Evolutionary conservation across 1,284 basidiomycete genomes (phyloP).

Genomic region (Ganoderma leucocontextum): DNA sequence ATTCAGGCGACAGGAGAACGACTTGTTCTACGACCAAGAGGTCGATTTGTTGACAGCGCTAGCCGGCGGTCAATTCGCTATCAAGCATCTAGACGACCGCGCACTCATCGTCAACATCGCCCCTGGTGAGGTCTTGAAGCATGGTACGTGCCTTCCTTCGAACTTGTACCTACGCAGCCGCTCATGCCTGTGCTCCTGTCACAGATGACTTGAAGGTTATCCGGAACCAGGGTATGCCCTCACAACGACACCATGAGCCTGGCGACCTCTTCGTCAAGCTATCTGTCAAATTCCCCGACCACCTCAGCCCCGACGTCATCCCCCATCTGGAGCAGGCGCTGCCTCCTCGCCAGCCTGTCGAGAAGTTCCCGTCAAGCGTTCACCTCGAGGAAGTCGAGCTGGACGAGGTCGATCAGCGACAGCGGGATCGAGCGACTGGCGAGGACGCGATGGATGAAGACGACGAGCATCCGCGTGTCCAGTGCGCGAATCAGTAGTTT

Average conservation of each 20-base stretch:
- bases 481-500: slow-evolving; percentile 83
- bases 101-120: slow-evolving; percentile 86
- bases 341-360: slow-evolving; percentile 78
- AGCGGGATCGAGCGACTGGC: slow-evolving; percentile 63
- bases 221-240: slow-evolving; percentile 97
- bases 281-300: slow-evolving; percentile 90
- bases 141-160: slow-evolving; percentile 65
- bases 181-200: slow-evolving; percentile 22
- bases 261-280: slow-evolving; percentile 95
- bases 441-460: slow-evolving; percentile 90
- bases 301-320: slow-evolving; percentile 75
- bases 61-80: slow-evolving; percentile 90
- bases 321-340: slow-evolving; percentile 88
- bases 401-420: slow-evolving; percentile 83
- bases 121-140: slow-evolving; percentile 94
- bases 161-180: neutral
- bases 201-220: slow-evolving; percentile 92
- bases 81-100: slow-evolving; percentile 95
- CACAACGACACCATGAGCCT: slow-evolving; percentile 95
- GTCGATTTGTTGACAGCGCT: slow-evolving; percentile 95
- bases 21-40: slow-evolving; percentile 89
- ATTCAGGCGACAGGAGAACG: slow-evolving; percentile 87
- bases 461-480: slow-evolving; percentile 78
- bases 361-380: slow-evolving; percentile 74
- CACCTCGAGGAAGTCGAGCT: slow-evolving; percentile 89